Base-by-base conservation (phyloP, 2,329 filamentous ascomycete species). In the Microsporum ferrugineum region DNA sequence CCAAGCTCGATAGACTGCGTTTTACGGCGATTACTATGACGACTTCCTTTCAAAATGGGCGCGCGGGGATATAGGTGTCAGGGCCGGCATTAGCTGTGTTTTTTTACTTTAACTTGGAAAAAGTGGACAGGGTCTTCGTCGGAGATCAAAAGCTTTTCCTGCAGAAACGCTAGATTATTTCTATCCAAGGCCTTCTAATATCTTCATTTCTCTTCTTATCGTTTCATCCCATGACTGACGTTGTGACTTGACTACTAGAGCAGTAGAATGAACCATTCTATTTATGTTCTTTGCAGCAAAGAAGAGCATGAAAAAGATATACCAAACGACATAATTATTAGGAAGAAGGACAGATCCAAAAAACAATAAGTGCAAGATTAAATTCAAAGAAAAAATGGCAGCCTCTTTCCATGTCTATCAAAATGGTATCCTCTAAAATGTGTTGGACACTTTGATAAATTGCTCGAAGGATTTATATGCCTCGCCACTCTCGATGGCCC, bases 401-500 rank as follows among this genome's bases (percentile, higher is more conserved):
- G 14, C 39, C n/a, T n/a, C 53, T 27, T 34, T 7, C 45, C 23
- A 12, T 29, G 7, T 57, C 10, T 31, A 59, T 55, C 38, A 51
- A 51, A 17, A n/a, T 31, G 33, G 45, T 57, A 12, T 65, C 43
- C 51, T 62, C 66, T 65, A 67, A 34, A 78, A 68, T 59, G 67
- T 68, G 69, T 92, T 91, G 7, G 89, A 95, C 38, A 89, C 84
- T 63, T 92, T 83, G 41, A 95, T 91, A 76, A 96, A 97, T 27
- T 80, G 80, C 61, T 85, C 80, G 85, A 94, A 92, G 75, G 91
- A 86, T 71, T 80, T 86, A 80, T 89, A 85, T n/a, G 92, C 89
- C 71, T 86, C 85, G 55, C 92, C 91, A 72, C 89, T 96, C 74
- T 86, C 83, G 56, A 99, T 82, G 8, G 90, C 90, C 88, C 89